phyloP scores from a whole-genome alignment of 345 rosid species.

The Gossypium thurberi region DNA sequence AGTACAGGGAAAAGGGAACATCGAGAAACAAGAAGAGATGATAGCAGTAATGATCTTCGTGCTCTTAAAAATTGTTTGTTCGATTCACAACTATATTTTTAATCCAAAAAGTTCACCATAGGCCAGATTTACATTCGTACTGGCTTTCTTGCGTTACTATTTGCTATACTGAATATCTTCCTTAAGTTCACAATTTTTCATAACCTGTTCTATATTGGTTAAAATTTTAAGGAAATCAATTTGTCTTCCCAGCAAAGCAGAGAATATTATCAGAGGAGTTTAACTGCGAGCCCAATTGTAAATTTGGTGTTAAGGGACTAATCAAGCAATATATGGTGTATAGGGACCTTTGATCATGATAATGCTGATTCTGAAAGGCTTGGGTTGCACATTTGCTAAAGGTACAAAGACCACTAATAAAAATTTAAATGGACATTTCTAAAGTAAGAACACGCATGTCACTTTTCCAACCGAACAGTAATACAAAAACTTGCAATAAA shows the following conservation, averaged over 20 bases:
- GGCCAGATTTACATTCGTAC: not conserved
- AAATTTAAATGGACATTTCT: not conserved
- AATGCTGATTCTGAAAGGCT: not conserved
- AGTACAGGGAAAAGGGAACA: not conserved
- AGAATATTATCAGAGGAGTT: no score
- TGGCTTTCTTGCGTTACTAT: no score
- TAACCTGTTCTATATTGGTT: no score
- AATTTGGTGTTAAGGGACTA: no score
- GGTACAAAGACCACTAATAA: not conserved
- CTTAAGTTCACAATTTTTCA: no score
- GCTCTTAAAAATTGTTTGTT: not conserved
- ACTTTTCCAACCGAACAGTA: not conserved
- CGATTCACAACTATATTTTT: not conserved
- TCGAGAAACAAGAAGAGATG: not conserved
- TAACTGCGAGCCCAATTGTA: no score
- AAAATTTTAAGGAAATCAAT: no score
- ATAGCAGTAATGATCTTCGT: not conserved
- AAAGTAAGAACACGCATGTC: not conserved
- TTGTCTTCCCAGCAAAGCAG: no score
- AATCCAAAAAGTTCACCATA: not conserved
- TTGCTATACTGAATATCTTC: no score
- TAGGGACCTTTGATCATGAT: not conserved
- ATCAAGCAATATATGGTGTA: not conserved
- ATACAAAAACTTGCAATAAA: not conserved
- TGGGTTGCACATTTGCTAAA: not conserved